phyloP scores from a whole-genome alignment of 192 early-diverging fungal species.

The Coemansia asiatica region DNA sequence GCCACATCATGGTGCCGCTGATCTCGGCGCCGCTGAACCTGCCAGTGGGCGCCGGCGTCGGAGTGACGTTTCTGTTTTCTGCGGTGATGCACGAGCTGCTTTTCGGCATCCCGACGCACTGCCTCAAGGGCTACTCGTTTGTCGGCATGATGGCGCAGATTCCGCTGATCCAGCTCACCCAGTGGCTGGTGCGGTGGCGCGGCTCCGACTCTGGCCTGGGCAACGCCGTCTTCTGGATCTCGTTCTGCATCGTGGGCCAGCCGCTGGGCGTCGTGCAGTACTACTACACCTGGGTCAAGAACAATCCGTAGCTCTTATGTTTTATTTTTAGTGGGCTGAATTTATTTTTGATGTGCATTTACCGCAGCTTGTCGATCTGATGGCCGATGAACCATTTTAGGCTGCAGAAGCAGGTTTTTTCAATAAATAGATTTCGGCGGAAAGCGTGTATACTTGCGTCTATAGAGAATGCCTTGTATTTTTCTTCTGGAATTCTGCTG shows the following conservation, averaged over 20 bases:
- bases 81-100: slow-evolving; percentile 85
- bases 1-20: slow-evolving; percentile 84
- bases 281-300: slow-evolving; percentile 68
- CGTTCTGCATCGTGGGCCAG: slow-evolving; percentile 79
- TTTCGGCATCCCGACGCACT: slow-evolving; percentile 81
- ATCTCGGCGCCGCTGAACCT: slow-evolving; percentile 65
- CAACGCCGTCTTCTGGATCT: slow-evolving; percentile 80
- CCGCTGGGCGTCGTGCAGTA: slow-evolving; percentile 71
- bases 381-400: no score
- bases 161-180: slow-evolving; percentile 71
- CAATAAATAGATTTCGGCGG: no score
- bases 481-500: background rate
- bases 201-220: slow-evolving; percentile 68
- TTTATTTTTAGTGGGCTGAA: background rate
- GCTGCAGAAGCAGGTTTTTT: no score
- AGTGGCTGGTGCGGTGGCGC: slow-evolving; percentile 66
- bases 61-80: slow-evolving; percentile 78
- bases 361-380: background rate
- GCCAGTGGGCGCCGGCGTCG: slow-evolving; percentile 50
- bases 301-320: slow-evolving; percentile 34
- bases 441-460: background rate
- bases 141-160: slow-evolving; percentile 77
- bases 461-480: background rate
- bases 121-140: slow-evolving; percentile 79
- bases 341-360: no score